Evolutionary conservation across 371 early-diverging fungal species (phyloP).

Genomic region (Lichtheimia hyalospora): DNA sequence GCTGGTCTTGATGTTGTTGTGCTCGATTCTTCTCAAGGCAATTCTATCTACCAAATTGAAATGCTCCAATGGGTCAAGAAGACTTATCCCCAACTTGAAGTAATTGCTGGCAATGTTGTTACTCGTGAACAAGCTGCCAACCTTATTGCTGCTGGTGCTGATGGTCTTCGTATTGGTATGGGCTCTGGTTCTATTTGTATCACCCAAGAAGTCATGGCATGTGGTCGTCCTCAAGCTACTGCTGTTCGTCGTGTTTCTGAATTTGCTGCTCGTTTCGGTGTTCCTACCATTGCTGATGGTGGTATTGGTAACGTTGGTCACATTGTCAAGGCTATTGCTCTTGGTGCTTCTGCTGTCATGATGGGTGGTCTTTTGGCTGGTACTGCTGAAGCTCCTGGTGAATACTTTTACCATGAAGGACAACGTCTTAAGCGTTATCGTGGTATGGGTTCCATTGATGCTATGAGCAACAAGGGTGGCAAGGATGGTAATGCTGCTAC

Average conservation of each 20-base stretch:
- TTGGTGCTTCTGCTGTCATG: constrained; percentile 96
- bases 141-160: constrained; percentile 93
- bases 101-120: constrained; percentile 97
- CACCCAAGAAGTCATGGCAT: constrained; percentile 98
- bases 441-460: constrained; percentile 97
- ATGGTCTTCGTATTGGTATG: constrained; percentile 96
- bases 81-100: constrained; percentile 76
- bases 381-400: constrained; percentile 93
- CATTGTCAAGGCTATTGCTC: constrained; percentile 92
- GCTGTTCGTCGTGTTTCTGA: constrained; percentile 94
- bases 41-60: constrained; percentile 90
- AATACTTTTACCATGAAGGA: constrained; percentile 97
- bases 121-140: constrained; percentile 93
- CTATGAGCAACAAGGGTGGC: constrained; percentile 83
- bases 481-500: constrained; percentile 77
- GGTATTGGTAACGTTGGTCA: constrained; percentile 96
- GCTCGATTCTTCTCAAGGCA: constrained; percentile 94
- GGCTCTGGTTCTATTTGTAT: constrained; percentile 97
- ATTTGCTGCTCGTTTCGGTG: constrained; percentile 89
- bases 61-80: constrained; percentile 92
- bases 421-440: constrained; percentile 97
- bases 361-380: constrained; percentile 97
- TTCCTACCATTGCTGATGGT: constrained; percentile 97
- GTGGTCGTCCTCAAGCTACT: constrained; percentile 97
- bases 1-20: constrained; percentile 95